phyloP scores from a whole-genome alignment of 148 eudicot species.

The Rheum nobile region DNA sequence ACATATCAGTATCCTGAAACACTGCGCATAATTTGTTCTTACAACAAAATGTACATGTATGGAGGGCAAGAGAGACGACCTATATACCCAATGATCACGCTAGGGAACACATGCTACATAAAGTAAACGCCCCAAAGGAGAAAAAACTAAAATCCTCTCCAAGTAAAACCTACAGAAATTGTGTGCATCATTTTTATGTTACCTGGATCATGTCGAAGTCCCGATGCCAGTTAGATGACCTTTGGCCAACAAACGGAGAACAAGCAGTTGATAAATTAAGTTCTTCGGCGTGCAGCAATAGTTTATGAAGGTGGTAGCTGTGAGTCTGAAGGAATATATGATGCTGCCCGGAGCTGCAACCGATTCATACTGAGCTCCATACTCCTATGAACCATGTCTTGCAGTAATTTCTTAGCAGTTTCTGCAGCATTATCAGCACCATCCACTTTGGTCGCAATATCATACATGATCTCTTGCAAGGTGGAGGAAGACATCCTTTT shows the following conservation, averaged over 20 bases:
- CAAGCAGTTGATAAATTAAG: background rate
- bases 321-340: background rate
- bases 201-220: constrained; percentile 6
- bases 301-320: background rate
- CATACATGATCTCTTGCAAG: constrained; percentile 41
- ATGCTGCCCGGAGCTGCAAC: constrained; percentile 17
- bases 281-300: background rate
- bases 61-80: background rate
- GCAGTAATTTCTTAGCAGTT: constrained; percentile 48
- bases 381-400: constrained; percentile 53
- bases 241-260: constrained; percentile 11
- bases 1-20: background rate
- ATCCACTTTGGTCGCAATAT: constrained; percentile 40
- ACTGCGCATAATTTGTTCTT: background rate
- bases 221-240: constrained; percentile 8
- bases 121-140: background rate
- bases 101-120: background rate
- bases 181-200: background rate
- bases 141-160: constrained; percentile 1
- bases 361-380: constrained; percentile 42
- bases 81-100: constrained; percentile 4
- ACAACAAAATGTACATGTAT: constrained; percentile 8
- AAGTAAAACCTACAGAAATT: background rate
- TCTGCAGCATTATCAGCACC: constrained; percentile 51
- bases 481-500: constrained; percentile 28